phyloP scores from a whole-genome alignment of 2,329 filamentous ascomycete genomes.

The Eutypella sp. region DNA sequence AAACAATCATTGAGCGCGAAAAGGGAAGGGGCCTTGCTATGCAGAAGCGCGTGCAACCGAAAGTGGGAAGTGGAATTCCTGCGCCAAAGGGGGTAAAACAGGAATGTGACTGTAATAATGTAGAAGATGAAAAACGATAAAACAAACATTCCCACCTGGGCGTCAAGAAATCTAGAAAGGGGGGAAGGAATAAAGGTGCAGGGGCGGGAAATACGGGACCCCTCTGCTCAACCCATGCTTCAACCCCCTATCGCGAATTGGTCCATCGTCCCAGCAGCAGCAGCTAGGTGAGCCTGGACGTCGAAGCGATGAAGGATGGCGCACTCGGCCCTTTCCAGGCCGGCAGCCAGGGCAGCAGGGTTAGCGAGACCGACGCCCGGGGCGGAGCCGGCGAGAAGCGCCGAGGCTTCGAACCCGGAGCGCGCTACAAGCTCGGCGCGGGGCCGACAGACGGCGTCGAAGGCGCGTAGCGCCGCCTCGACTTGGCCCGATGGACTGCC shows the following conservation, averaged over 20 bases:
- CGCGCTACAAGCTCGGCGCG: slow-evolving; percentile 19
- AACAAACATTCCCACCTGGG: no score
- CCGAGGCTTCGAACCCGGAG: slow-evolving; percentile 12
- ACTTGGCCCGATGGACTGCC: slow-evolving; percentile 13
- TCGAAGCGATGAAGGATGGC: slow-evolving; percentile 12
- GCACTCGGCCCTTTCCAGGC: slow-evolving; percentile 14
- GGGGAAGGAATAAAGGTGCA: background rate
- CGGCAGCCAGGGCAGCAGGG: slow-evolving; percentile 5
- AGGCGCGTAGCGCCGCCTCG: slow-evolving; percentile 22
- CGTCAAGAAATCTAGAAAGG: no score
- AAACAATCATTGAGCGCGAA: no score
- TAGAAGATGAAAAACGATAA: no score
- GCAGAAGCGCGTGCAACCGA: no score
- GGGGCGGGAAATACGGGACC: no score
- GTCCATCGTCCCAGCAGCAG: slow-evolving; percentile 20
- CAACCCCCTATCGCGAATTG: slow-evolving; percentile 11
- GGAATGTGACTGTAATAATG: no score
- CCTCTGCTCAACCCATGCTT: no score
- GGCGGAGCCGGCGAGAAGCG: slow-evolving; percentile 16
- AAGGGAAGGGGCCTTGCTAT: no score
- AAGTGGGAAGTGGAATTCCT: no score
- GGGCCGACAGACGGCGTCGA: slow-evolving; percentile 22
- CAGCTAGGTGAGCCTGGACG: slow-evolving; percentile 10
- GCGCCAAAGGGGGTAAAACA: no score
- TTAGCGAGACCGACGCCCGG: slow-evolving; percentile 16